These are phyloP conservation scores for Heracleum sosnowskyi DNA, from an alignment of 129 eudicot genomes.

Conservation along the genomic window DNA sequence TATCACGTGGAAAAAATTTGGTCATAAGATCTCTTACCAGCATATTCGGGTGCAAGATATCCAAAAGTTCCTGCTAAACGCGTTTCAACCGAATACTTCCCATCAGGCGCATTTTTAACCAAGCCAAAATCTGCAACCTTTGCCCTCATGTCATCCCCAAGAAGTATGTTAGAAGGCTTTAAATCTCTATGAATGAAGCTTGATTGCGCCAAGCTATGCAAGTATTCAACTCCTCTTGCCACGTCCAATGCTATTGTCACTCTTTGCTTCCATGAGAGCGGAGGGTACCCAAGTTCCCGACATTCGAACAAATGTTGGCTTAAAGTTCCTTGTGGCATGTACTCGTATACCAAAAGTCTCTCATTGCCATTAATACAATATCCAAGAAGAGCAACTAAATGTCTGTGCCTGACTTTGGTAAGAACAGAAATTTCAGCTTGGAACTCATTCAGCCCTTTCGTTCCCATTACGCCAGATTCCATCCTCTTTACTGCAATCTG, in stretches of 20 bases:
- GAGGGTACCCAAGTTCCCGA: conserved; percentile 20
- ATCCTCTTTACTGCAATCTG: conserved; percentile 43
- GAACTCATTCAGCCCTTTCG: conserved; percentile 36
- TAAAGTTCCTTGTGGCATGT: conserved; percentile 43
- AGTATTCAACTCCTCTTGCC: conserved; percentile 36
- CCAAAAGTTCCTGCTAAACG: conserved; percentile 40
- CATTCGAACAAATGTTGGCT: conserved; percentile 37
- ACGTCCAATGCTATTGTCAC: conserved; percentile 39
- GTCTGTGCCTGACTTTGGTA: conserved; percentile 42
- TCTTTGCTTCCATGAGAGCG: conserved; percentile 36
- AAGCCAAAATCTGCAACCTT: conserved; percentile 40
- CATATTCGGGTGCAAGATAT: conserved; percentile 42
- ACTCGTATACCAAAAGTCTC: conserved; percentile 42
- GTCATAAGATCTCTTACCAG: conserved; percentile 22
- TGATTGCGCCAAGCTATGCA: conserved; percentile 37
- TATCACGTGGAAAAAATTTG: neutral
- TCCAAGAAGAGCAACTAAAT: conserved; percentile 41
- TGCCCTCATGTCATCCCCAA: conserved; percentile 36
- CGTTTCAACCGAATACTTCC: conserved; percentile 34
- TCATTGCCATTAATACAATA: conserved; percentile 31
- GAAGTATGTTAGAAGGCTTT: conserved; percentile 35
- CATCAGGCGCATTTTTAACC: conserved; percentile 39
- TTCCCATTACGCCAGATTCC: conserved; percentile 39
- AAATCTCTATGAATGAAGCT: conserved; percentile 41
- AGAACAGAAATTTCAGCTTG: conserved; percentile 40